These are phyloP conservation scores for Elongisporangium senticosum DNA, from an alignment of 352 stramenopile genomes.

Conservation along the genomic window DNA sequence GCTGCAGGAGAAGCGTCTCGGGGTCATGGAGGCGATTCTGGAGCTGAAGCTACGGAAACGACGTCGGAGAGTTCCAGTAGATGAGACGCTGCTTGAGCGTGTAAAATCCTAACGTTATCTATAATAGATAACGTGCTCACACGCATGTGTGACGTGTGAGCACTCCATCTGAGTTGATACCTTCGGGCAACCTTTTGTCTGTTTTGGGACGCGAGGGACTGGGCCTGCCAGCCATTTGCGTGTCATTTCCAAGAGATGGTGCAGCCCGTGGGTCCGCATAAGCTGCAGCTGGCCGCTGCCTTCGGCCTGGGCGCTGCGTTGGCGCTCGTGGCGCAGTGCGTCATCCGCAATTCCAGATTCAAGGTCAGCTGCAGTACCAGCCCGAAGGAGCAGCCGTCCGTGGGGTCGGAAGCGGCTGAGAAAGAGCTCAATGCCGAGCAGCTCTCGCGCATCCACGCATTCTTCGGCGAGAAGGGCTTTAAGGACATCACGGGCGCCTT, in stretches of 20 bases:
- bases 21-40: conserved; percentile 56
- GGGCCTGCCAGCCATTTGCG: background rate
- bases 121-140: no score
- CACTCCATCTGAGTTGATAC: background rate
- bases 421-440: conserved; percentile 68
- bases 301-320: conserved; percentile 53
- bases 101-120: background rate
- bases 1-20: conserved; percentile 55
- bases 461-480: conserved; percentile 94
- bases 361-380: background rate
- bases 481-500: conserved; percentile 82
- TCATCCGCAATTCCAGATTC: conserved; percentile 15
- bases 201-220: background rate
- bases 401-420: conserved; percentile 32
- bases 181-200: background rate
- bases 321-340: conserved; percentile 35
- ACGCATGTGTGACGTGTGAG: background rate
- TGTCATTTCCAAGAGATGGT: conserved; percentile 28
- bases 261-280: conserved; percentile 23
- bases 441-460: conserved; percentile 91
- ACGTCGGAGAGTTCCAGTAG: background rate
- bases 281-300: conserved; percentile 32
- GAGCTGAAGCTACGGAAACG: conserved; percentile 51
- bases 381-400: background rate
- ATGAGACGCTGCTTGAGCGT: background rate